Evolutionary conservation across 345 rosid species (phyloP), one percentile per base, ranked within the genome.

Genomic region (Mangifera indica): DNA sequence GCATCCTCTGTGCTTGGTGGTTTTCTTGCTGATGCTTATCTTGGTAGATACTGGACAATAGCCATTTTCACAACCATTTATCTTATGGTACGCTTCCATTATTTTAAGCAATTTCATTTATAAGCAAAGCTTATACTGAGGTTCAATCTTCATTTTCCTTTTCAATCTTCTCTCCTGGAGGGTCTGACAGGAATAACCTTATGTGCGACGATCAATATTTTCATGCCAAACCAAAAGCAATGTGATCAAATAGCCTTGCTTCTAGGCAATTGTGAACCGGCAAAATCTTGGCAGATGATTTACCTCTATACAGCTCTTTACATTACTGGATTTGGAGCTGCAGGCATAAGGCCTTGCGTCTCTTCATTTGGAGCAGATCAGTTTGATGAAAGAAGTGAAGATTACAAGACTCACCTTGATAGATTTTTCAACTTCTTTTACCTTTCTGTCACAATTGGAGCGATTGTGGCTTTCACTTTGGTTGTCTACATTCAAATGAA

Each of bases 361-460:
- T 93, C 98, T 18, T 93, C 98, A 4, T 93, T 91, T 53, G 98
- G 98, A 67, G 98, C 97, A 4, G 98, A 93, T 82, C 98, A 93
- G 84, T 93, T 93, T 70, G 93, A 93, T 66, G 98, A 93, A 82
- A 87, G 76, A 59, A 87, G 89, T 67, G 73, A 59, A 77, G 79
- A 91, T 71, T 93, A 89, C 80, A 88, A 89, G 71, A 75, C 93
- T 52, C 97, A 82, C 69, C 80, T 93, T 72, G 98, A 93, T 77
- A 86, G 92, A 60, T 93, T 93, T 79, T 93, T 93, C 93, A 93
- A 93, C 87, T 88, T 91, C 88, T 93, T 91, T 72, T 93, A 89
- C 75, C 89, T 93, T 24, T 88, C 87, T 0, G 97, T 93, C 71
- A 91, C 98, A 5, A 58, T 76, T 70, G 98, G 98, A 0, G 97